Percentiles rank a stretch among this genome's conserved stretches.
These are phyloP conservation scores for Mycotypha africana DNA, from an alignment of 371 early-diverging fungal species.

Conservation along the genomic window DNA sequence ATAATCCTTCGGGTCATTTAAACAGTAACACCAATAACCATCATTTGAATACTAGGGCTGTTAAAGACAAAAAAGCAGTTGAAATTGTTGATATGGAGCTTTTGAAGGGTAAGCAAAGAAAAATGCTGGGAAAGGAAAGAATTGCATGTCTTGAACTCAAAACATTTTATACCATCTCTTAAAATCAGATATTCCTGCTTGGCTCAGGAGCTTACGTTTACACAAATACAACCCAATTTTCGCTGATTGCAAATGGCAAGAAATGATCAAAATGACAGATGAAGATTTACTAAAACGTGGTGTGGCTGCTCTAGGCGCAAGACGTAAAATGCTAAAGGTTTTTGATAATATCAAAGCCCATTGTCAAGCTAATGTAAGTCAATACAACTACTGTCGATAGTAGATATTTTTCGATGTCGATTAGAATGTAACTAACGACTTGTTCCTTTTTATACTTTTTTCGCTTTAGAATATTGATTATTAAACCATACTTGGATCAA, in stretches of 20 bases:
- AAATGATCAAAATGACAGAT: slow-evolving; percentile 82
- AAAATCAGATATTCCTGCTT: slow-evolving; percentile 73
- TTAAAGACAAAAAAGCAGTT: slow-evolving; percentile 67
- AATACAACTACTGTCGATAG: too few relatives aligned
- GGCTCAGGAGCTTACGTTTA: slow-evolving; percentile 71
- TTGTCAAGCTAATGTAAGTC: slow-evolving; percentile 46
- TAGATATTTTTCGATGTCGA: too few relatives aligned
- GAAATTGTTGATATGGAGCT: slow-evolving; percentile 68
- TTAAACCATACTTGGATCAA: too few relatives aligned
- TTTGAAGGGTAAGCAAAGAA: slow-evolving; percentile 50
- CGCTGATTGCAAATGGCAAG: slow-evolving; percentile 72
- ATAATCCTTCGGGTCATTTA: too few relatives aligned
- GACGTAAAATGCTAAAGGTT: slow-evolving; percentile 94
- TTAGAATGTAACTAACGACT: not conserved
- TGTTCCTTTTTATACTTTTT: not conserved
- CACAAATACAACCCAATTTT: slow-evolving; percentile 90
- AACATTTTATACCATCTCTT: not conserved
- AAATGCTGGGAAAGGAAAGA: not conserved
- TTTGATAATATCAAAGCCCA: slow-evolving; percentile 77
- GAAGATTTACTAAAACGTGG: slow-evolving; percentile 80
- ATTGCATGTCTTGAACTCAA: too few relatives aligned
- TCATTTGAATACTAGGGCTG: slow-evolving; percentile 14
- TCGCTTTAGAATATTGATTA: slow-evolving; percentile 14
- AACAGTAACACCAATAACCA: not conserved
- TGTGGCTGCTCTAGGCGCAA: slow-evolving; percentile 91